Evolutionary conservation across 768 basidiomycete species (phyloP).

Genomic region (Sarcomyxa edulis): DNA sequence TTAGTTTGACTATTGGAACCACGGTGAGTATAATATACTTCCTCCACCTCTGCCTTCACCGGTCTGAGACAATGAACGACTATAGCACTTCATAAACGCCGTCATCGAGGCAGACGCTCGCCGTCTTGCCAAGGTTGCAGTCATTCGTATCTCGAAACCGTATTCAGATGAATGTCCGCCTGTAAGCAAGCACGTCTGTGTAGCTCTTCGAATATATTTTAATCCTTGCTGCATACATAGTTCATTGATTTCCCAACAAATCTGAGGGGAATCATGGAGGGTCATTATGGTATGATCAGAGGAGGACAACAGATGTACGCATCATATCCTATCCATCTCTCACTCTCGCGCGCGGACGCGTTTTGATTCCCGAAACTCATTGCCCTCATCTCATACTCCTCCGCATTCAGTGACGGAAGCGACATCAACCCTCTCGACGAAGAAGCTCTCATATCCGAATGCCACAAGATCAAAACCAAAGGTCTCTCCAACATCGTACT

Average conservation of each 20-base stretch:
- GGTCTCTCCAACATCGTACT: slow-evolving; percentile 23
- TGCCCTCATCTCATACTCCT: neutral
- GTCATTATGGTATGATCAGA: slow-evolving; percentile 27
- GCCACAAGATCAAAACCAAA: slow-evolving; percentile 24
- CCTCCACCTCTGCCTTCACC: too few species aligned
- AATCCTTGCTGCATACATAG: too few species aligned
- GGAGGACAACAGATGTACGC: slow-evolving; percentile 40
- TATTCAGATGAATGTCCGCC: slow-evolving; percentile 56
- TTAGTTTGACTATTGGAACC: slow-evolving; percentile 56
- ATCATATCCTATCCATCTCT: neutral
- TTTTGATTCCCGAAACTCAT: too few species aligned
- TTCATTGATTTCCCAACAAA: slow-evolving; percentile 28
- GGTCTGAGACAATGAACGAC: too few species aligned
- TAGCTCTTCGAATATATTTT: too few species aligned
- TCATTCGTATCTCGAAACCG: slow-evolving; percentile 57
- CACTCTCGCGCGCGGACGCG: too few species aligned
- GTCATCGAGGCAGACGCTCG: slow-evolving; percentile 51
- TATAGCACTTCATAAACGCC: slow-evolving; percentile 59
- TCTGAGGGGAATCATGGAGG: slow-evolving; percentile 22
- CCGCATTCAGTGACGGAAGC: slow-evolving; percentile 22
- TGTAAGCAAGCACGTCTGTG: too few species aligned
- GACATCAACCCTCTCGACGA: slow-evolving; percentile 30
- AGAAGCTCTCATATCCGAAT: slow-evolving; percentile 40
- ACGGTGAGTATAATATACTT: too few species aligned
- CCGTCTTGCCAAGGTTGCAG: slow-evolving; percentile 54